Base-by-base conservation (phyloP, 2,329 filamentous ascomycete genomes). In the Aspergillus vadensis region DNA sequence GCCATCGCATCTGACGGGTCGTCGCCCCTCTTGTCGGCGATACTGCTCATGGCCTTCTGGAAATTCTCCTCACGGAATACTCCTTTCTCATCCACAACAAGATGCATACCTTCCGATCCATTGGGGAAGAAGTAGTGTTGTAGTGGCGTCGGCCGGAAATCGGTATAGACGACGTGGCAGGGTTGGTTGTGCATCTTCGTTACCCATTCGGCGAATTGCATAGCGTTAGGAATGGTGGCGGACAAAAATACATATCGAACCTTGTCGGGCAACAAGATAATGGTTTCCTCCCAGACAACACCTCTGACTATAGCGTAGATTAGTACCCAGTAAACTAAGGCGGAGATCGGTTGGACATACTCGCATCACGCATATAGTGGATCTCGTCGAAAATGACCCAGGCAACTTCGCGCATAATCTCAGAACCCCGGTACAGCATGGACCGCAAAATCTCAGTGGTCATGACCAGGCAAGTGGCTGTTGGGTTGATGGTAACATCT, bases 321-420 rank as follows among this genome's bases (percentile, higher is more conserved):
- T 56, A 75, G 65, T 56, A 36, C 38, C 21, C 27, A 49, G 10
- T 3, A 39, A 41, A 36, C 10, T 27, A 48, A 38, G 27, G 1
- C 1, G 38, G 8, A 8, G 5, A 50, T 36, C 44, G 19, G 39
- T 9, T 14, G 17, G 47, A 65, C 75, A 63, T 72, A 78, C 76
- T 82, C 78, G 96, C 96, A 78, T 99, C 95, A 72, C 95, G 88
- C 87, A 99, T 89, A 79, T 99, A 99, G 78, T 99, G 95, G 64
- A 99, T 96, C 77, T 99, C 95, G 77, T 99, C 95, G 70, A 99
- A 99, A 2, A 99, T 83, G 1, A 99, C 96, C 95, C 95, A 99
- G 14, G 91, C 93, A 1, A 99, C 96, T 80, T 99, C 95, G 67
- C 95, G 92, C 94, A 99, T 99, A 66, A 99, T 98, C 80, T 99